Evolutionary conservation across 106 monocot species (phyloP).

Genomic region (Apostasia ramifera): DNA sequence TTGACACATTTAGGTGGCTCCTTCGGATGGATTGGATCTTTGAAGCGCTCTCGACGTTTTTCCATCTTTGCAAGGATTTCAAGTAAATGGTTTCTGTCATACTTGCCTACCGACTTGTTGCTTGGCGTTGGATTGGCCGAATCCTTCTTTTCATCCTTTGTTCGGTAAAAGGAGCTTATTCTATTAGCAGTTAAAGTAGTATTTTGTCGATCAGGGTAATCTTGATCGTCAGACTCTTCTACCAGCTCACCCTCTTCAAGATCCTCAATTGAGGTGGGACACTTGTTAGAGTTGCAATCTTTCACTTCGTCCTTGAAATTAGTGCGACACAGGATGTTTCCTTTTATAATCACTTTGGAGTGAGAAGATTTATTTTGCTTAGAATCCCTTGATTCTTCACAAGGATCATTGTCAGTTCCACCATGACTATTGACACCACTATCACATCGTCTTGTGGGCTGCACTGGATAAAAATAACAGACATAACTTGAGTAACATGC

Average conservation of each 20-base stretch:
- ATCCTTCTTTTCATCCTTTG: not conserved
- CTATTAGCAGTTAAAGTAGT: not conserved
- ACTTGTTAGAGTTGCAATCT: too few relatives aligned
- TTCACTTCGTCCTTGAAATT: too few relatives aligned
- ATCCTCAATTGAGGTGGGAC: slow-evolving; percentile 11
- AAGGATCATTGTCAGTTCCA: not conserved
- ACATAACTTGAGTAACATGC: not conserved
- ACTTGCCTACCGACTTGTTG: slow-evolving; percentile 4
- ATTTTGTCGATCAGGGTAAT: not conserved
- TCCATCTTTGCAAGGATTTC: slow-evolving; percentile 52
- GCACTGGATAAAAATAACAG: not conserved
- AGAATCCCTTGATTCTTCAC: not conserved
- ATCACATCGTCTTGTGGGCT: not conserved
- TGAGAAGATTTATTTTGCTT: not conserved
- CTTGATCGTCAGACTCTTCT: slow-evolving; percentile 25
- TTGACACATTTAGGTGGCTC: slow-evolving; percentile 2
- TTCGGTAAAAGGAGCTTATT: not conserved
- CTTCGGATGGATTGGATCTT: slow-evolving; percentile 27
- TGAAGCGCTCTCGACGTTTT: slow-evolving; percentile 51
- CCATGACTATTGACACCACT: not conserved
- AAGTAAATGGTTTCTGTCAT: slow-evolving; percentile 27
- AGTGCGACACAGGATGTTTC: not conserved
- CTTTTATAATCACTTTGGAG: not conserved
- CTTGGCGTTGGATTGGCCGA: slow-evolving; percentile 7
- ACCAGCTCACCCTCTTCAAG: slow-evolving; percentile 47